Evolutionary conservation across 306 rosid genomes (phyloP).

Genomic region (Rosa rugosa): DNA sequence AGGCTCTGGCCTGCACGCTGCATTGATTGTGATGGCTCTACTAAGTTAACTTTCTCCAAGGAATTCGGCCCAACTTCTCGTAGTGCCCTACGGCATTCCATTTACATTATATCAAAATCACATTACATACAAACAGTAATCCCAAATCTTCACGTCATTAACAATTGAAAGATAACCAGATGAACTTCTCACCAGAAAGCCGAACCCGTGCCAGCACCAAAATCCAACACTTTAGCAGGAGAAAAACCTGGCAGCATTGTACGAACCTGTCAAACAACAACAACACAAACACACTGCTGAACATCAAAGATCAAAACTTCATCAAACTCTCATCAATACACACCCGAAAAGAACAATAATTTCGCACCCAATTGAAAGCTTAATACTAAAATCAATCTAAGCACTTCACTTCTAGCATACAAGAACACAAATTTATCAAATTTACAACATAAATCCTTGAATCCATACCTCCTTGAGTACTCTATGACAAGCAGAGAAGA

Average conservation of each 20-base stretch:
- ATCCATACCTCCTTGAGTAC: conserved; percentile 75
- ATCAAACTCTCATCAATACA: conserved; percentile 6
- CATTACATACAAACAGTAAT: conserved; percentile 6
- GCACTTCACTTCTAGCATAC: background rate
- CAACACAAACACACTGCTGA: background rate
- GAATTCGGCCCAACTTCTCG: conserved; percentile 89
- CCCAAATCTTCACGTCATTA: background rate
- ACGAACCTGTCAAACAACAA: conserved; percentile 48
- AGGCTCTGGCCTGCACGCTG: too few species aligned
- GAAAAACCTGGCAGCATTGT: conserved; percentile 82
- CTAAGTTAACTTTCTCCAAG: conserved; percentile 63
- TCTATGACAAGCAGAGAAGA: conserved; percentile 86
- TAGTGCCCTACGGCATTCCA: conserved; percentile 67
- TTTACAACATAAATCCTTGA: background rate
- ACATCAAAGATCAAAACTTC: conserved; percentile 12
- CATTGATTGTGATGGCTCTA: too few species aligned
- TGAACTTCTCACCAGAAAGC: too few species aligned
- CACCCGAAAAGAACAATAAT: conserved; percentile 17
- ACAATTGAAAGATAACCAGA: conserved; percentile 46
- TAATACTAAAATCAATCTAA: background rate
- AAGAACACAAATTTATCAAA: background rate
- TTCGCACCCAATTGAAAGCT: background rate
- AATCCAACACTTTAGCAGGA: conserved; percentile 76
- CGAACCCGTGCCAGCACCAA: conserved; percentile 95
- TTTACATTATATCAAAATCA: conserved; percentile 21